Evolutionary conservation across 2,329 filamentous ascomycete species (phyloP).

Genomic region (Trichothecium roseum): DNA sequence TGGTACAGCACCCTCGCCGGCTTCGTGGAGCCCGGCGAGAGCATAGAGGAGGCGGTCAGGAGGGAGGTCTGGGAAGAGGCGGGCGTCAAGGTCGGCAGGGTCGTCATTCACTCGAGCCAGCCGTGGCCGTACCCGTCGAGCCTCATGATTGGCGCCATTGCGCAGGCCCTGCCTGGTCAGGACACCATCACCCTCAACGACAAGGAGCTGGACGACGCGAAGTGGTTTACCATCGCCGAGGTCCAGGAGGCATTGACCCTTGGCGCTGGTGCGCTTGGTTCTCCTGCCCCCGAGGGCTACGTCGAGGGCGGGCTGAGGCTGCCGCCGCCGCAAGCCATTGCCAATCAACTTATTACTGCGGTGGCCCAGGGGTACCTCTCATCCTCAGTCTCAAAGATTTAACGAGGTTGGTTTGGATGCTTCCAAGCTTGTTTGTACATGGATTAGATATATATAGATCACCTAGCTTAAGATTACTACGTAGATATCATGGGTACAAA

Average conservation of each 20-base stretch:
- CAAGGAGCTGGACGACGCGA: conserved; percentile 80
- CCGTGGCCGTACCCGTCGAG: conserved; percentile 82
- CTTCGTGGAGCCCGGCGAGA: conserved; percentile 78
- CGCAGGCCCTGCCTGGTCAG: conserved; percentile 66
- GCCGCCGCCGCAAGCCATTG: conserved; percentile 83
- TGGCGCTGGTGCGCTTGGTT: conserved; percentile 57
- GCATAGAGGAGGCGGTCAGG: conserved; percentile 72
- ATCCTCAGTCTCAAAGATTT: conserved; percentile 42
- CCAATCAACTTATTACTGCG: conserved; percentile 74
- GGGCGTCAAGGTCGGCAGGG: conserved; percentile 64
- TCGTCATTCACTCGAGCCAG: conserved; percentile 74
- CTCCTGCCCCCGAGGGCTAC: conserved; percentile 53
- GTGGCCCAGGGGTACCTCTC: conserved; percentile 64
- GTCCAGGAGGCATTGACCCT: conserved; percentile 61
- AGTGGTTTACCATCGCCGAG: conserved; percentile 79
- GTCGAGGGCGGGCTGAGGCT: conserved; percentile 69
- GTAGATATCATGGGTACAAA: conserved; percentile 16
- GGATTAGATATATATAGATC: not conserved
- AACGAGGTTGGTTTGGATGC: no score
- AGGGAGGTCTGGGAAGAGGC: conserved; percentile 82
- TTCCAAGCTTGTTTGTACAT: not conserved
- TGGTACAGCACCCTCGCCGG: conserved; percentile 88
- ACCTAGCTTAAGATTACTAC: no score
- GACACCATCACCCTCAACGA: conserved; percentile 83
- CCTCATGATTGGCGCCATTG: conserved; percentile 80